These are phyloP conservation scores for Pythium dissimile DNA, from an alignment of 352 stramenopile genomes.

Conservation along the genomic window DNA sequence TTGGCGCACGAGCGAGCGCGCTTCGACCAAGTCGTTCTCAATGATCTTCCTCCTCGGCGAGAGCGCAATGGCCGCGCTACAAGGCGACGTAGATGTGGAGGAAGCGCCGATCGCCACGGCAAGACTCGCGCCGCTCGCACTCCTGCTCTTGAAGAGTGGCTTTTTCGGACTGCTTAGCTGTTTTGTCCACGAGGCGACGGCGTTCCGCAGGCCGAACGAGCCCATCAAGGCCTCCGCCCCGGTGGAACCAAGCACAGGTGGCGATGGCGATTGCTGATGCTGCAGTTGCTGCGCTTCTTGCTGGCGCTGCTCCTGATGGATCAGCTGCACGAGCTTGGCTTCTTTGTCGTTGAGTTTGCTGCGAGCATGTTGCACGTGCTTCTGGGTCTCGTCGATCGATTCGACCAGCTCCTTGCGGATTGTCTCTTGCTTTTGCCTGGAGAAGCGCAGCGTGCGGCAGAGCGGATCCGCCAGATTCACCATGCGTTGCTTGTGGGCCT, in stretches of 20 bases:
- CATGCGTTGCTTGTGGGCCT: constrained; percentile 36
- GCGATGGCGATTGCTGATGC: too few relatives aligned
- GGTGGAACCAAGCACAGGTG: not conserved
- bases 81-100: too few relatives aligned
- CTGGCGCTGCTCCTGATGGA: constrained; percentile 8
- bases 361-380: constrained; percentile 21
- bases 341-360: constrained; percentile 23
- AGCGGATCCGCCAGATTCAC: constrained; percentile 49
- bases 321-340: constrained; percentile 7
- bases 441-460: constrained; percentile 47
- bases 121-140: not conserved
- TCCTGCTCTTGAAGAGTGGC: constrained; percentile 13
- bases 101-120: too few relatives aligned
- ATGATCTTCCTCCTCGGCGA: not conserved
- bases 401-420: constrained; percentile 39
- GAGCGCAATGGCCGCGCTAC: too few relatives aligned
- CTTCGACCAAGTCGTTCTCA: constrained; percentile 26
- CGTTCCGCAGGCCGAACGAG: constrained; percentile 25
- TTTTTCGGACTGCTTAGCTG: constrained; percentile 19
- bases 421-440: constrained; percentile 39
- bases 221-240: constrained; percentile 5
- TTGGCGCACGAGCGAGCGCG: constrained; percentile 10
- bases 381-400: constrained; percentile 30
- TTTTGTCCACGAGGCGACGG: constrained; percentile 20
- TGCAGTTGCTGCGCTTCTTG: constrained; percentile 1